Evolutionary conservation across 768 basidiomycete genomes (phyloP).

Genomic region (Mycena pura): DNA sequence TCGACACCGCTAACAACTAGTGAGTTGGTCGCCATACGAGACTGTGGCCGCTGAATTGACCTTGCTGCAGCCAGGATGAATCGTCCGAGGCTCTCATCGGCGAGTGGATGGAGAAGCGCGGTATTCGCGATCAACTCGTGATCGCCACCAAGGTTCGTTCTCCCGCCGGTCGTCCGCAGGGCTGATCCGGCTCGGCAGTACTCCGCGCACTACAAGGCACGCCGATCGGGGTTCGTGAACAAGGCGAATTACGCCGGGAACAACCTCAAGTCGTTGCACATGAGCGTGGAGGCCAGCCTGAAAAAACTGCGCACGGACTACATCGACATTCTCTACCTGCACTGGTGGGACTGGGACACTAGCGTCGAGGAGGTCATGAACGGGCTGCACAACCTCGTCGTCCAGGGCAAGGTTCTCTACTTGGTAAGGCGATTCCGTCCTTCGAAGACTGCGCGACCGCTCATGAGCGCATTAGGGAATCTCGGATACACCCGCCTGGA

Average conservation of each 20-base stretch:
- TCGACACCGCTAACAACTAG: too few species aligned
- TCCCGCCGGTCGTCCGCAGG: too few species aligned
- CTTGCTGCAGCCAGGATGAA: conserved; percentile 52
- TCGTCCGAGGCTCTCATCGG: conserved; percentile 58
- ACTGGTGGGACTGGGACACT: conserved; percentile 57
- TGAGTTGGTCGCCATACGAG: too few species aligned
- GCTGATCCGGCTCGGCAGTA: too few species aligned
- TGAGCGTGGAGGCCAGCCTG: conserved; percentile 60
- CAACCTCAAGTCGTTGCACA: conserved; percentile 47
- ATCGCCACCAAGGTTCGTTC: conserved; percentile 55
- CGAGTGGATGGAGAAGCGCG: conserved; percentile 55
- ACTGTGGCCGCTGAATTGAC: too few species aligned
- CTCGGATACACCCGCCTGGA: conserved; percentile 45
- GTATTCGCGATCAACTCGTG: conserved; percentile 53
- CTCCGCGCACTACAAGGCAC: conserved; percentile 35
- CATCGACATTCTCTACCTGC: conserved; percentile 62
- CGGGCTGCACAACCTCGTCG: conserved; percentile 47
- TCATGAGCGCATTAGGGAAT: conserved; percentile 31
- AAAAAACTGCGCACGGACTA: conserved; percentile 63
- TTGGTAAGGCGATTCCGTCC: conserved; percentile 28
- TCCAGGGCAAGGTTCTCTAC: conserved; percentile 51
- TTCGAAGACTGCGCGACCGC: too few species aligned
- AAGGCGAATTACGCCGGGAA: conserved; percentile 55
- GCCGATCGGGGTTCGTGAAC: conserved; percentile 31
- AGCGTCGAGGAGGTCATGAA: conserved; percentile 54